phyloP scores from a whole-genome alignment of 768 basidiomycete species.

The Serpula lacrymans region DNA sequence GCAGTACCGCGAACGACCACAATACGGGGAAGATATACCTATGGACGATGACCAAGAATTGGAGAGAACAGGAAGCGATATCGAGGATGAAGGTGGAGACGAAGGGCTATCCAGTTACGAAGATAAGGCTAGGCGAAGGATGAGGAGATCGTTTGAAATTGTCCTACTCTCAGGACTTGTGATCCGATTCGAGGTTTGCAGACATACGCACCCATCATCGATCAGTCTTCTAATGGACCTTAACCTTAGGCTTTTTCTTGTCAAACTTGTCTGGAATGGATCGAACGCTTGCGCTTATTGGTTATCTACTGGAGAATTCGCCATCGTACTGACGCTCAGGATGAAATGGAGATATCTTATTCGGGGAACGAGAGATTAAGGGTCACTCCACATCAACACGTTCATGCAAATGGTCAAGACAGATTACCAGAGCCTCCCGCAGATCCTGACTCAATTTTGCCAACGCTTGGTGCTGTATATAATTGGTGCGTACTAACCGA shows the following conservation, averaged over 20 bases:
- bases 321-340: constrained; percentile 69
- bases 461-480: constrained; percentile 64
- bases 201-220: not conserved
- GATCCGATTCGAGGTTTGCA: constrained; percentile 73
- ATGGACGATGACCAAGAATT: constrained; percentile 22
- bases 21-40: constrained; percentile 18
- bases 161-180: constrained; percentile 64
- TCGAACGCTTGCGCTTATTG: constrained; percentile 67
- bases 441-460: constrained; percentile 50
- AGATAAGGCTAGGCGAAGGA: constrained; percentile 46
- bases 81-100: constrained; percentile 65
- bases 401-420: constrained; percentile 36
- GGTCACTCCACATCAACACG: constrained; percentile 50
- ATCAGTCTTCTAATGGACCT: constrained; percentile 3
- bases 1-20: constrained; percentile 31
- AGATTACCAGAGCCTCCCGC: constrained; percentile 48
- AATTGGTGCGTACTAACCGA: constrained; percentile 85
- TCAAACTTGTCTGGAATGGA: constrained; percentile 78
- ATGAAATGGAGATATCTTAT: constrained; percentile 79
- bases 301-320: constrained; percentile 77
- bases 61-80: constrained; percentile 42
- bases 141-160: constrained; percentile 76
- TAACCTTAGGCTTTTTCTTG: constrained; percentile 57
- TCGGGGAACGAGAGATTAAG: constrained; percentile 46
- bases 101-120: constrained; percentile 39